Evolutionary conservation across 352 stramenopile species (phyloP).

Genomic region (Globisporangium cylindrosporum): DNA sequence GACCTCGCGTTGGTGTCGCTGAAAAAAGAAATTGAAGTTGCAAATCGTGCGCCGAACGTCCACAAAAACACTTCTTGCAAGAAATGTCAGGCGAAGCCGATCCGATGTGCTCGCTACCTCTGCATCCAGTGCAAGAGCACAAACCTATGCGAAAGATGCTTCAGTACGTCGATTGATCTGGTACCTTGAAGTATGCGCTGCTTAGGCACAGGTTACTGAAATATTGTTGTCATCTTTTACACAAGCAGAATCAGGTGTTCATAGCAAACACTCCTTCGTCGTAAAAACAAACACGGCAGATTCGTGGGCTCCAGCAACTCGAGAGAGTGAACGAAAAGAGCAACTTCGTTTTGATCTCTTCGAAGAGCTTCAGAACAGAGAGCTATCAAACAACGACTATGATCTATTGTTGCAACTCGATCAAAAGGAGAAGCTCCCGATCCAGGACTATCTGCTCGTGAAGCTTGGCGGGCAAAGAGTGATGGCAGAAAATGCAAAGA

Average conservation of each 20-base stretch:
- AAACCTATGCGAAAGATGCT: constrained; percentile 74
- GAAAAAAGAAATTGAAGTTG: constrained; percentile 70
- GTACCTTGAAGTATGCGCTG: background rate
- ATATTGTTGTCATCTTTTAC: background rate
- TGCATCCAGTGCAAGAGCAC: constrained; percentile 79
- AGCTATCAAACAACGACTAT: constrained; percentile 85
- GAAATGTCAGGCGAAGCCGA: constrained; percentile 74
- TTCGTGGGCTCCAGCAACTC: constrained; percentile 51
- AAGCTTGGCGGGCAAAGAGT: constrained; percentile 45
- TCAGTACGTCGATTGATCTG: constrained; percentile 37
- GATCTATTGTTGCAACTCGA: constrained; percentile 74
- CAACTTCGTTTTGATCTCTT: constrained; percentile 28
- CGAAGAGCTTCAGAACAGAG: constrained; percentile 59
- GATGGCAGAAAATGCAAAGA: constrained; percentile 42
- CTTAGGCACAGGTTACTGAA: background rate
- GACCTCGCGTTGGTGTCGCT: constrained; percentile 55
- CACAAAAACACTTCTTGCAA: constrained; percentile 64
- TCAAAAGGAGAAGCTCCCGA: constrained; percentile 42
- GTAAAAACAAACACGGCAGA: constrained; percentile 63
- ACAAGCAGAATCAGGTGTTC: constrained; percentile 45
- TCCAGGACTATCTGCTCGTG: constrained; percentile 76
- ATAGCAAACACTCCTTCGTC: constrained; percentile 70
- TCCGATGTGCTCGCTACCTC: constrained; percentile 75
- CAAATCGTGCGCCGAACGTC: constrained; percentile 70
- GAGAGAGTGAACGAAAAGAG: constrained; percentile 27